Percentiles rank a stretch among this genome's conserved stretches.
phyloP scores from a whole-genome alignment of 139 green algal species.

The Chlamydomonas urium region DNA sequence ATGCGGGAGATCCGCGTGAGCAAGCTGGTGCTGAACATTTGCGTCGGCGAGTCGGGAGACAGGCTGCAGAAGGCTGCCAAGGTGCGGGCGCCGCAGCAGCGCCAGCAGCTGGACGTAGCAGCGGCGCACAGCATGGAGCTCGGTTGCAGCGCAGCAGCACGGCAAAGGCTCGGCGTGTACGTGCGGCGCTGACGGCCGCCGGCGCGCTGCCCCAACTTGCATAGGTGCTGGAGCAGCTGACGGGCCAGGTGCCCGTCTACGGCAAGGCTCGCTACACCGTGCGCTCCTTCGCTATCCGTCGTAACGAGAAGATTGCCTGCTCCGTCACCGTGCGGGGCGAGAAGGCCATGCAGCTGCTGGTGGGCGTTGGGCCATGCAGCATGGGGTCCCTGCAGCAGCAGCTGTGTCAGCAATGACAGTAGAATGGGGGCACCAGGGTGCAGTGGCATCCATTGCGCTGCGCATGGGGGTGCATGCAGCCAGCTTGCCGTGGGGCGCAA shows the following conservation, averaged over 20 bases:
- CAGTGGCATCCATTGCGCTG: no score
- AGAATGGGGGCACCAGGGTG: no score
- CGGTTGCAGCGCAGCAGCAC: no score
- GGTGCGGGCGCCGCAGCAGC: slow-evolving; percentile 41
- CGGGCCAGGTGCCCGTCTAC: slow-evolving; percentile 95
- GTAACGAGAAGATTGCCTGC: slow-evolving; percentile 99
- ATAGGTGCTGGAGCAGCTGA: slow-evolving; percentile 99
- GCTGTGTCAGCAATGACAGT: no score
- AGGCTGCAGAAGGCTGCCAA: slow-evolving; percentile 98
- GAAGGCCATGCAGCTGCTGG: slow-evolving; percentile 95
- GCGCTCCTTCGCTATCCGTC: slow-evolving; percentile 92
- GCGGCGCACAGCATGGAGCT: no score
- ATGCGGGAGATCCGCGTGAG: slow-evolving; percentile 97
- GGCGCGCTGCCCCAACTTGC: neutral
- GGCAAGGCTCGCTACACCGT: slow-evolving; percentile 98
- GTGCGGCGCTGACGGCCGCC: no score
- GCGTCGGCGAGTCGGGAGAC: slow-evolving; percentile 96
- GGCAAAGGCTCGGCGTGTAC: no score
- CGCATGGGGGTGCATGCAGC: no score
- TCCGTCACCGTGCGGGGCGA: slow-evolving; percentile 94
- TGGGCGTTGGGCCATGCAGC: no score
- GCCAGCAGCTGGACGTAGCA: neutral
- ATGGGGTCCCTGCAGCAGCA: no score
- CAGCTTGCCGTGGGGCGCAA: no score
- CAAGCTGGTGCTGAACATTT: slow-evolving; percentile 99